Percentiles rank a stretch among this genome's conserved stretches.
Evolutionary conservation across 2,329 filamentous ascomycete species (phyloP).

Genomic region (Penicillium sp.): DNA sequence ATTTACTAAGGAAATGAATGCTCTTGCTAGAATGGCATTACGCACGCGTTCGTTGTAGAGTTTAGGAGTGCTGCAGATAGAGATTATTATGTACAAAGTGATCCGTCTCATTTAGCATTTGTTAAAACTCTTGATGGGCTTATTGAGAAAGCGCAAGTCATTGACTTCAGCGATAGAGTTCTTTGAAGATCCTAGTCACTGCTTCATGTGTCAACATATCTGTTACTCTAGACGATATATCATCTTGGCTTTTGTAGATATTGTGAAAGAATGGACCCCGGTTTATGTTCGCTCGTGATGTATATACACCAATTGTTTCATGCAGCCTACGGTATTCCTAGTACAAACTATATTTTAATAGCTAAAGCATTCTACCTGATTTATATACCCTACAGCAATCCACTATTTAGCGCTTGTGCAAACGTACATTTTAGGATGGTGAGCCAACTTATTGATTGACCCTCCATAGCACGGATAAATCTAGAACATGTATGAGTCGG

Average conservation of each 20-base stretch:
- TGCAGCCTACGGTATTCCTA: neutral
- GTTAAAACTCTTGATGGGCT: slow-evolving; percentile 42
- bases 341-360: neutral
- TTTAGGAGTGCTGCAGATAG: slow-evolving; percentile 64
- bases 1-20: too few species aligned
- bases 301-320: neutral
- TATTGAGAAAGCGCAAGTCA: slow-evolving; percentile 35
- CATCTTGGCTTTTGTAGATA: neutral
- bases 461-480: neutral
- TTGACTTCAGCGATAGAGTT: slow-evolving; percentile 34
- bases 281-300: neutral
- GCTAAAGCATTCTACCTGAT: neutral
- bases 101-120: slow-evolving; percentile 63
- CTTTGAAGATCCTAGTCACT: slow-evolving; percentile 8
- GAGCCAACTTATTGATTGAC: neutral
- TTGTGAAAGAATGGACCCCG: neutral
- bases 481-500: too few species aligned
- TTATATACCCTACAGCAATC: neutral
- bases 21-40: slow-evolving; percentile 64
- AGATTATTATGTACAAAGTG: slow-evolving; percentile 65
- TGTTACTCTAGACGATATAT: neutral
- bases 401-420: neutral
- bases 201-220: neutral
- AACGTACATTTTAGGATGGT: neutral
- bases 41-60: slow-evolving; percentile 67